Base-by-base conservation (phyloP, 2,329 filamentous ascomycete species). In the Alternaria viburni region DNA sequence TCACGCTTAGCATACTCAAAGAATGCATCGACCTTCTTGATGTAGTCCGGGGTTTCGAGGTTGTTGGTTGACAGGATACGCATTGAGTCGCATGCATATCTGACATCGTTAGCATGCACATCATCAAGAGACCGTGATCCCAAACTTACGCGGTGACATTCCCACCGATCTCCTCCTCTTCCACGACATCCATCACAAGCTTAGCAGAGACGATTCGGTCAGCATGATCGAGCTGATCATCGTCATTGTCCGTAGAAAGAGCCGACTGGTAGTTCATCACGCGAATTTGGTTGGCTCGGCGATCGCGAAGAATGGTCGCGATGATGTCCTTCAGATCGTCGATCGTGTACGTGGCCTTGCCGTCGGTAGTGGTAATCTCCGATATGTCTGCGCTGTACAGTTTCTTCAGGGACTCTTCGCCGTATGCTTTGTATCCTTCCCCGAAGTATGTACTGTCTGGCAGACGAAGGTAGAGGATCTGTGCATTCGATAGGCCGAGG, bases 391-490 rank as follows among this genome's bases (percentile, higher is more conserved):
- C 59, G 6, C 52, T 58, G 55, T 73, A 76, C 3, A 77, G 59
- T 32, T 68, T 70, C 52, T 58, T 69, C 43, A 77, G 56, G 3
- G 71, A 70, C 21, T 69, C 65, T 12, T 58, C 41, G 21, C 51
- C 21, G 25, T 69, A 67, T 15, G 49, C 49, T 0, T 51, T 50
- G 47, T 71, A 74, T 1, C 74, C 74, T 19, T 62, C 26, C 3
- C 74, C 74, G 36, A 63, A 54, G 19, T 67, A 65, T 12, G 43
- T 66, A 45, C 74, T 69, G 52, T 71, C 68, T 11, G 75, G 74
- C 11, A 77, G 62, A 11, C 73, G 68, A 32, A 77, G 61, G 47
- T 74, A 77, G 10, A 75, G 13, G 19, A 75, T 70, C 46, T 75
- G 72, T 13, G 74, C 52, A 11, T 71, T 69, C 11, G 65, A 57